Conservation (phyloP, 768 basidiomycete species). For the Leucocoprinus sp. region DNA sequence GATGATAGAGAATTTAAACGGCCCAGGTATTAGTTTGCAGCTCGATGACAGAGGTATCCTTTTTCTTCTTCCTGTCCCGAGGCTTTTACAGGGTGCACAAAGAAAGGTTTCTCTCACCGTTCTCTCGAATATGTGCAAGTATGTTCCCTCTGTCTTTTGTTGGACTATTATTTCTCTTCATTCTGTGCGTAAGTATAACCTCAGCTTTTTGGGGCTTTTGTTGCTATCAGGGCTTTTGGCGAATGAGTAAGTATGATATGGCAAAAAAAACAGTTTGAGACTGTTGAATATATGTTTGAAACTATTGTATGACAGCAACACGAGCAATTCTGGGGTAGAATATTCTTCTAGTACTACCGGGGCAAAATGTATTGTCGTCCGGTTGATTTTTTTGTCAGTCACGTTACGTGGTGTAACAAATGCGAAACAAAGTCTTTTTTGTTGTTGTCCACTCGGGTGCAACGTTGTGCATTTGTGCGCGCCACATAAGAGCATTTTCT, state of each 20-base stretch:
- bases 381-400: too few species aligned
- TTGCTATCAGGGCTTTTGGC: slow-evolving; percentile 1
- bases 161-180: slow-evolving; percentile 7
- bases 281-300: not conserved
- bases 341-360: too few species aligned
- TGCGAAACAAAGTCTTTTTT: too few species aligned
- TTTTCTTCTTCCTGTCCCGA: slow-evolving; percentile 10
- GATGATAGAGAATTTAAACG: slow-evolving; percentile 81
- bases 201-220: not conserved
- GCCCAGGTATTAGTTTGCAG: slow-evolving; percentile 56
- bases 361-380: too few species aligned
- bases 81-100: slow-evolving; percentile 5
- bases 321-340: not conserved
- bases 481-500: too few species aligned
- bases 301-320: slow-evolving; percentile 4
- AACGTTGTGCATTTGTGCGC: too few species aligned
- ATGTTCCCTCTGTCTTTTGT: slow-evolving; percentile 10
- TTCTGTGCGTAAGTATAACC: slow-evolving; percentile 19
- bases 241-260: slow-evolving; percentile 10
- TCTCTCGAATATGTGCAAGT: slow-evolving; percentile 13
- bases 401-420: too few species aligned
- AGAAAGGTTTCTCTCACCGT: not conserved
- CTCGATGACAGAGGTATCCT: slow-evolving; percentile 10
- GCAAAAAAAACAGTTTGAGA: not conserved
- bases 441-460: too few species aligned